These are phyloP conservation scores for Russula sp. DNA, from an alignment of 768 basidiomycete species.

Conservation along the genomic window DNA sequence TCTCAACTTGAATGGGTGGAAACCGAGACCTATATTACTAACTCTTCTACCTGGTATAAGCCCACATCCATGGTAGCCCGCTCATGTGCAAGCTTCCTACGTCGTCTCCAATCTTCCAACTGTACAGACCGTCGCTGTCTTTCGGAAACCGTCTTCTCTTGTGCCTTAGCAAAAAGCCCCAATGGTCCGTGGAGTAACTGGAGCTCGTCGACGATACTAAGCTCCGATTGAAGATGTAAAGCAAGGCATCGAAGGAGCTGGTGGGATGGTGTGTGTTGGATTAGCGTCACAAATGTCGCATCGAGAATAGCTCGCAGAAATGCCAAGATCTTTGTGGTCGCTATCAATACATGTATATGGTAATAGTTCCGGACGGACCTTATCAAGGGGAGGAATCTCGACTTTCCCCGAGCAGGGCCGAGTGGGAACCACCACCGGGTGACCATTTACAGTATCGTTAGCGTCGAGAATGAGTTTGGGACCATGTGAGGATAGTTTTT, in stretches of 20 bases:
- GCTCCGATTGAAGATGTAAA: slow-evolving; percentile 47
- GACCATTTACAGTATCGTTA: slow-evolving; percentile 31
- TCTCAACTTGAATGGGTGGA: slow-evolving; percentile 2
- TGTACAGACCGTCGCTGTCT: slow-evolving; percentile 20
- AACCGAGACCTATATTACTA: slow-evolving; percentile 39
- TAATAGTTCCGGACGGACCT: slow-evolving; percentile 21
- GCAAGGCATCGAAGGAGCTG: slow-evolving; percentile 42
- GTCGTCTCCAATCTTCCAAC: slow-evolving; percentile 28
- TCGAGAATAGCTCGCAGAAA: slow-evolving; percentile 67
- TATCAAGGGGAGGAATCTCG: slow-evolving; percentile 8
- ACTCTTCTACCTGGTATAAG: slow-evolving; percentile 65
- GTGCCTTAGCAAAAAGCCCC: slow-evolving; percentile 53
- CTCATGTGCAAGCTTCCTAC: slow-evolving; percentile 47
- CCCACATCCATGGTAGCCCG: slow-evolving; percentile 49
- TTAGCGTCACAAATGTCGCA: slow-evolving; percentile 58
- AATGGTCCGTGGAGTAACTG: slow-evolving; percentile 54
- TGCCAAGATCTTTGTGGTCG: slow-evolving; percentile 38
- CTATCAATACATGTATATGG: not conserved
- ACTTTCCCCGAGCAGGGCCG: slow-evolving; percentile 34
- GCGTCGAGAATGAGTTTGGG: slow-evolving; percentile 28
- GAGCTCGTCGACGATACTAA: slow-evolving; percentile 40
- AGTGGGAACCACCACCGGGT: not conserved
- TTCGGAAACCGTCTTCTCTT: slow-evolving; percentile 42
- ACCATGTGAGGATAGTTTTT: slow-evolving; percentile 26
- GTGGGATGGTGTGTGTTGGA: slow-evolving; percentile 58